Conservation (phyloP, 805 yeast species). For the Spathaspora passalidarum region DNA sequence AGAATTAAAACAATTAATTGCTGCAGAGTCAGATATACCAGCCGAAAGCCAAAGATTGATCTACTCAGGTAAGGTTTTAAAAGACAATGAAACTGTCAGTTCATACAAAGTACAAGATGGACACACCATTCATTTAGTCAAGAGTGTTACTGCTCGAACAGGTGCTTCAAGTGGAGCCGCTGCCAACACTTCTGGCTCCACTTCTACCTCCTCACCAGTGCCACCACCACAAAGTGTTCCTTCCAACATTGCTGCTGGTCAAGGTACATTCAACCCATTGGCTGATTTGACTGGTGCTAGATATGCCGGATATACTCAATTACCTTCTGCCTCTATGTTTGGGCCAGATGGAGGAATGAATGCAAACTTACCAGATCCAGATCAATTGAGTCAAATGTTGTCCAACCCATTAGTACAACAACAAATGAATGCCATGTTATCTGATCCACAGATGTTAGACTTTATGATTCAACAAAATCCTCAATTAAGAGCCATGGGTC, state of each 20-base stretch:
- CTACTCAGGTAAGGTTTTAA: constrained; percentile 90
- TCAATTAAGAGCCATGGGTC: constrained; percentile 81
- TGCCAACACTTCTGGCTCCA: constrained; percentile 16
- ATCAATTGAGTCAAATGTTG: constrained; percentile 72
- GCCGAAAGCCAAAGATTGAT: constrained; percentile 83
- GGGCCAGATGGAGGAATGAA: constrained; percentile 96
- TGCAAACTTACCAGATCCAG: constrained; percentile 64
- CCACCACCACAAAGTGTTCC: constrained; percentile 47
- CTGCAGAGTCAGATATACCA: constrained; percentile 61
- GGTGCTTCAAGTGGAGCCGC: constrained; percentile 24
- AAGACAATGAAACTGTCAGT: constrained; percentile 72
- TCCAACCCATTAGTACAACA: constrained; percentile 79
- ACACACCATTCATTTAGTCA: constrained; percentile 86
- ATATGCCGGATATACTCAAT: constrained; percentile 86
- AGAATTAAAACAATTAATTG: constrained; percentile 66
- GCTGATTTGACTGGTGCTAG: constrained; percentile 94
- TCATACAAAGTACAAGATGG: constrained; percentile 81
- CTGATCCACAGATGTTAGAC: constrained; percentile 87
- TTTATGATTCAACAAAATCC: constrained; percentile 80
- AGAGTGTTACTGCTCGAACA: constrained; percentile 55
- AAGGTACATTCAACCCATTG: constrained; percentile 83
- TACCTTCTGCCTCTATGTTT: constrained; percentile 85
- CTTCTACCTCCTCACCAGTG: constrained; percentile 11
- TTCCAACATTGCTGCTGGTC: constrained; percentile 81
- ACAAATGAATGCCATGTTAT: constrained; percentile 74